A percentile compares a stretch with the other conserved stretches of the same genome.
These are phyloP conservation scores for Emergomyces pasteurianus DNA, from an alignment of 2,329 filamentous ascomycete genomes.

Conservation along the genomic window DNA sequence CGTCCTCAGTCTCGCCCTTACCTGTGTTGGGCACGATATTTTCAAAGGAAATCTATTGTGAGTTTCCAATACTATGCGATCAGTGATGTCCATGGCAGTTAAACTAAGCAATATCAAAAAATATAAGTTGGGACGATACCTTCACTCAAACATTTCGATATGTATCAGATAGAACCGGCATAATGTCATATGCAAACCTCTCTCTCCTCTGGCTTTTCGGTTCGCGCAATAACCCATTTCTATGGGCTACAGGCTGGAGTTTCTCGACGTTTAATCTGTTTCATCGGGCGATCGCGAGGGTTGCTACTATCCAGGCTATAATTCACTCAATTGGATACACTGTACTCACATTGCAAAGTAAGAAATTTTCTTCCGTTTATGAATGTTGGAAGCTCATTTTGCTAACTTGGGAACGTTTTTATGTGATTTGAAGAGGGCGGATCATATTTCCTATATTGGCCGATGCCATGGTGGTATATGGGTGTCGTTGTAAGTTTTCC, in stretches of 20 bases:
- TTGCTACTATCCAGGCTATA: slow-evolving; percentile 50
- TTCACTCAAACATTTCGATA: slow-evolving; percentile 40
- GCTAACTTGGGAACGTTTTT: background rate
- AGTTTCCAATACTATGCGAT: slow-evolving; percentile 8
- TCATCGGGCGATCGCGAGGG: slow-evolving; percentile 53
- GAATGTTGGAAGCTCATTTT: background rate
- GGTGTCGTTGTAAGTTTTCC: slow-evolving; percentile 16
- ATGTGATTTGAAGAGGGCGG: background rate
- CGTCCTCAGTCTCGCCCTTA: slow-evolving; percentile 33
- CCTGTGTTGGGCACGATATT: slow-evolving; percentile 33
- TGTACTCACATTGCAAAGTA: slow-evolving; percentile 19
- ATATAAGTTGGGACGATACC: slow-evolving; percentile 8
- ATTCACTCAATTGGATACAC: slow-evolving; percentile 52
- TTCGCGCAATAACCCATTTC: slow-evolving; percentile 52
- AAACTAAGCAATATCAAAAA: background rate
- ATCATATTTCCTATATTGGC: slow-evolving; percentile 10
- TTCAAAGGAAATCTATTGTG: slow-evolving; percentile 39
- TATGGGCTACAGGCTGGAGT: slow-evolving; percentile 58
- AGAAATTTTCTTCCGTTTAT: background rate
- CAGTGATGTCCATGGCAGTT: background rate
- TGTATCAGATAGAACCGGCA: slow-evolving; percentile 51
- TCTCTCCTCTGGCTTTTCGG: slow-evolving; percentile 56
- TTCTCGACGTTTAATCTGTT: slow-evolving; percentile 56
- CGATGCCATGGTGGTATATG: slow-evolving; percentile 13
- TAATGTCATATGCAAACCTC: slow-evolving; percentile 52